Evolutionary conservation across 495 filamentous ascomycete genomes (phyloP).

Genomic region (Penicillium goetzii): DNA sequence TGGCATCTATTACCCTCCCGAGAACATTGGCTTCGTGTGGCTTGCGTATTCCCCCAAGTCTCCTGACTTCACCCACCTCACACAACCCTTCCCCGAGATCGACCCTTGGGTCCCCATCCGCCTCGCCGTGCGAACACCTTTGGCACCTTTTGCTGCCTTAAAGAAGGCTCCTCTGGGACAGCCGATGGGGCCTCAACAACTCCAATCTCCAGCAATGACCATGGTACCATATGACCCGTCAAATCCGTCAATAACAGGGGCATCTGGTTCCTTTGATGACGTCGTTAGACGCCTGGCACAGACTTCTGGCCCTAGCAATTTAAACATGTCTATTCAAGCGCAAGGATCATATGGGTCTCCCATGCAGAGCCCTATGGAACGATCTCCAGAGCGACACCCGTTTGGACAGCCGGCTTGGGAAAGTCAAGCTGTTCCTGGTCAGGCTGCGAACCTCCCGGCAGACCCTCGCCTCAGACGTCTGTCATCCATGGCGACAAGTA

Average conservation of each 20-base stretch:
- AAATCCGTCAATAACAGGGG: neutral
- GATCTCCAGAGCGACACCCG: neutral
- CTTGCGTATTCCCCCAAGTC: conserved; percentile 38
- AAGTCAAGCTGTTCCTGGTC: neutral
- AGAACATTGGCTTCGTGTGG: conserved; percentile 19
- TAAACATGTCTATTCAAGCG: neutral
- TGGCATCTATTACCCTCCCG: conserved; percentile 31
- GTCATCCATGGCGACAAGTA: neutral
- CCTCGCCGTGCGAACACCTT: conserved; percentile 28
- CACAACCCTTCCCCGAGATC: neutral
- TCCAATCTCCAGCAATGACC: neutral
- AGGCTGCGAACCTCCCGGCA: neutral
- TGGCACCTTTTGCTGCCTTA: neutral
- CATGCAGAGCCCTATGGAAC: neutral
- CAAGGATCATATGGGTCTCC: neutral
- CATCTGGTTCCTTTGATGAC: neutral
- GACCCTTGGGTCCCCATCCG: conserved; percentile 25
- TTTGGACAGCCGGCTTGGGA: neutral
- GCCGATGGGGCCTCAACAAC: neutral
- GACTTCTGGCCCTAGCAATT: neutral
- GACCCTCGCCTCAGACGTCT: conserved; percentile 10
- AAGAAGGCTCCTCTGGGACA: neutral
- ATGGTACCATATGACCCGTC: neutral
- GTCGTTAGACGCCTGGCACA: neutral
- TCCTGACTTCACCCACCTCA: conserved; percentile 28